Percentiles rank a stretch among this genome's conserved stretches.
Evolutionary conservation across 768 basidiomycete species (phyloP).

Genomic region (Mycena galericulata): DNA sequence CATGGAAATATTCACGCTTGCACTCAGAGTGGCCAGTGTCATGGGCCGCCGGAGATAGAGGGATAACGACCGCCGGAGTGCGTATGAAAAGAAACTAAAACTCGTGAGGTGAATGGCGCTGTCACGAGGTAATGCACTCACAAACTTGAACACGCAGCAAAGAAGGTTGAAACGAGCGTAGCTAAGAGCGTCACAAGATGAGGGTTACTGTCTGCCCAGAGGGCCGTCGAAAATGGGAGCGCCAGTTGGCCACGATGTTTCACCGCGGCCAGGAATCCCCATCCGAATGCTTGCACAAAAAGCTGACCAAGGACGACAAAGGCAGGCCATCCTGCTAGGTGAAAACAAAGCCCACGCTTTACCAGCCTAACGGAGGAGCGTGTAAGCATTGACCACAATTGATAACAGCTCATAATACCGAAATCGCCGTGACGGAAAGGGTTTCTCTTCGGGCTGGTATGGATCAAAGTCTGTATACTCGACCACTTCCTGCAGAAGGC

Average conservation of each 20-base stretch:
- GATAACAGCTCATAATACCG: neutral
- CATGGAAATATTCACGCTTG: constrained; percentile 7
- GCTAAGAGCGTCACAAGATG: neutral
- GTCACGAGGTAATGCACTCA: neutral
- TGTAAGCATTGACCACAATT: neutral
- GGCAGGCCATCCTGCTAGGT: constrained; percentile 18
- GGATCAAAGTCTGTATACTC: constrained; percentile 9
- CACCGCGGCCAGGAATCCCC: constrained; percentile 14
- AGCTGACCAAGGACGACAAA: constrained; percentile 19
- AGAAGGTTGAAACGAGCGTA: neutral
- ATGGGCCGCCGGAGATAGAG: constrained; percentile 13
- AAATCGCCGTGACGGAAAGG: constrained; percentile 6
- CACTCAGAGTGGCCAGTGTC: neutral
- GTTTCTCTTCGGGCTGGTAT: constrained; percentile 3
- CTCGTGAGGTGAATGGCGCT: neutral
- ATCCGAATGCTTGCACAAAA: constrained; percentile 8
- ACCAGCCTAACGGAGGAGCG: neutral
- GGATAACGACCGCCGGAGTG: constrained; percentile 4
- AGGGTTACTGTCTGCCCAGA: constrained; percentile 6
- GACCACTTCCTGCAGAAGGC: no score
- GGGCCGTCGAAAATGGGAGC: constrained; percentile 3
- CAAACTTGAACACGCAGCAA: constrained; percentile 9
- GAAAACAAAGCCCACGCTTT: neutral
- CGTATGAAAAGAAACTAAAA: constrained; percentile 5
- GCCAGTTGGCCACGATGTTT: neutral